A percentile compares a stretch with the other conserved stretches of the same genome.
Conservation (phyloP, 768 basidiomycete genomes). For the Boletus vinaceobasis region DNA sequence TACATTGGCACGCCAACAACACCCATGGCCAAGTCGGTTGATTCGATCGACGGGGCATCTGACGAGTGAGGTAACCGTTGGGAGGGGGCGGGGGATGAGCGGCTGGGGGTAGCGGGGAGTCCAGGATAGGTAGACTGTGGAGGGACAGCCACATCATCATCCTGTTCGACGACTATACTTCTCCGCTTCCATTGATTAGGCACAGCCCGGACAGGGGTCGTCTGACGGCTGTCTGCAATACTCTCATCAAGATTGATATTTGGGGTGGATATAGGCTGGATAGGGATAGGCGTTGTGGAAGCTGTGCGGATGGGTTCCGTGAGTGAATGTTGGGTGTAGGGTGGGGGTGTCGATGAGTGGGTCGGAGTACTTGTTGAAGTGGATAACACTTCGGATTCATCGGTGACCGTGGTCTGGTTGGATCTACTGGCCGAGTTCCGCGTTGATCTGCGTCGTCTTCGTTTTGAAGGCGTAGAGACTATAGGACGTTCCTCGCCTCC, state of each 20-base stretch:
- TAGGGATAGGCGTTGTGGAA: constrained; percentile 28
- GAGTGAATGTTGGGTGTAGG: constrained; percentile 33
- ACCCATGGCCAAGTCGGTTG: constrained; percentile 42
- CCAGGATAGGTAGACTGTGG: constrained; percentile 37
- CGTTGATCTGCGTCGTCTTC: constrained; percentile 53
- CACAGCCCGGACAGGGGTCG: constrained; percentile 32
- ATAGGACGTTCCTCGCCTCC: constrained; percentile 52
- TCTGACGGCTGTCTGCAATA: constrained; percentile 29
- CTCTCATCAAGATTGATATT: constrained; percentile 30
- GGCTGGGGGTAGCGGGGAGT: constrained; percentile 43
- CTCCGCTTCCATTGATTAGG: constrained; percentile 49
- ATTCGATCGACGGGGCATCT: constrained; percentile 47
- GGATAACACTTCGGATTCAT: constrained; percentile 43
- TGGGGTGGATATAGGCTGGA: constrained; percentile 25
- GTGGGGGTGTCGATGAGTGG: constrained; percentile 51
- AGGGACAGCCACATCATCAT: constrained; percentile 53
- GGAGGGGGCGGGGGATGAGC: constrained; percentile 27
- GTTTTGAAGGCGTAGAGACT: constrained; percentile 46
- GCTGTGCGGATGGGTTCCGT: constrained; percentile 27
- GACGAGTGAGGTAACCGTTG: constrained; percentile 48
- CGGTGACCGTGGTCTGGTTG: constrained; percentile 37
- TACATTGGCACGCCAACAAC: constrained; percentile 51
- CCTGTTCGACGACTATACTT: constrained; percentile 68
- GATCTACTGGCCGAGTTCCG: constrained; percentile 39
- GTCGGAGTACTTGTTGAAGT: constrained; percentile 59